Percentiles rank a stretch among this genome's conserved stretches.
These are phyloP conservation scores for Sporothrix dimorphospora DNA, from an alignment of 2,329 filamentous ascomycete genomes.

Conservation along the genomic window DNA sequence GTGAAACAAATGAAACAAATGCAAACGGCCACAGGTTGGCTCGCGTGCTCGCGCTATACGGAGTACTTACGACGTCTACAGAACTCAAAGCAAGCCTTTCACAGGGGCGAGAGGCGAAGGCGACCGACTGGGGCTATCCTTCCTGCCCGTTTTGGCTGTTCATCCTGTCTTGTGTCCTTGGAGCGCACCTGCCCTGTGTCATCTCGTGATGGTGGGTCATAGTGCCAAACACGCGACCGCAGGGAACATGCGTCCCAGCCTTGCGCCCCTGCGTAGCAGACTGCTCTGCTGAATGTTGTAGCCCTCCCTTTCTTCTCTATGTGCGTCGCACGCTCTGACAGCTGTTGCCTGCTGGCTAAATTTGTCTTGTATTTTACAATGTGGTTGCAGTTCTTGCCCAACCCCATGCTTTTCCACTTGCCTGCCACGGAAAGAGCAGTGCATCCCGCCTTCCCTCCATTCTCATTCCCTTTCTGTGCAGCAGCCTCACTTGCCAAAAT, in stretches of 20 bases:
- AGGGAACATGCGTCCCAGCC: background rate
- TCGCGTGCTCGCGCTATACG: background rate
- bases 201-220: constrained; percentile 4
- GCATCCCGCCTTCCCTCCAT: background rate
- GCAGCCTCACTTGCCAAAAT: background rate
- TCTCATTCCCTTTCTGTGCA: background rate
- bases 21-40: constrained; percentile 9
- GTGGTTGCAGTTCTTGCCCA: background rate
- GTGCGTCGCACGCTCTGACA: background rate
- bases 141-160: background rate
- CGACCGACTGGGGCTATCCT: too few relatives aligned
- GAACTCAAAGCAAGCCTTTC: background rate
- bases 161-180: background rate
- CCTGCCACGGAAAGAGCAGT: background rate
- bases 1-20: constrained; percentile 5
- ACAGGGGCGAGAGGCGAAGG: background rate
- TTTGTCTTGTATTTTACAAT: background rate
- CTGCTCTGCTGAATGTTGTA: background rate
- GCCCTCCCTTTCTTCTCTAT: background rate
- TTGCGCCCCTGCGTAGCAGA: background rate
- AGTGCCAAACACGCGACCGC: background rate
- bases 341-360: background rate
- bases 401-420: background rate
- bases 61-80: background rate
- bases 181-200: constrained; percentile 14